Evolutionary conservation across 495 filamentous ascomycete genomes (phyloP).

Genomic region (Tuber aestivum): DNA sequence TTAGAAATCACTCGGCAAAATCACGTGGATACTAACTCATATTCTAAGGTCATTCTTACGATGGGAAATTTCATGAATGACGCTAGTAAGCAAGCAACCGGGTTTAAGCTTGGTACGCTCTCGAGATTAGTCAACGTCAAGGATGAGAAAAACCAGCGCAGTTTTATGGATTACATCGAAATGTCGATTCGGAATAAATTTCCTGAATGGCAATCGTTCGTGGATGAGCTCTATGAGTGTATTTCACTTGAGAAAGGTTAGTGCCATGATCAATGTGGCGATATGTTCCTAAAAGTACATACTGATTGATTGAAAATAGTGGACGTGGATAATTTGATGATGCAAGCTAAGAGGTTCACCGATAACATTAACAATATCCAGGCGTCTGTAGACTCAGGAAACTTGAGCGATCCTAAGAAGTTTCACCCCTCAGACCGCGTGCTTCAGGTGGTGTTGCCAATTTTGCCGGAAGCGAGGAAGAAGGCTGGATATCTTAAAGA

Average conservation of each 20-base stretch:
- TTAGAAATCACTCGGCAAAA: constrained; percentile 3
- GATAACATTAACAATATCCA: constrained; percentile 93
- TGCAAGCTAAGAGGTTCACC: constrained; percentile 89
- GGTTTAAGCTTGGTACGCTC: constrained; percentile 96
- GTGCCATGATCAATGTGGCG: neutral
- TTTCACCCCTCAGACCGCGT: constrained; percentile 97
- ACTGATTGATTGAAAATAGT: constrained; percentile 24
- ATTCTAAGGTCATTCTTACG: constrained; percentile 66
- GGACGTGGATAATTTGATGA: constrained; percentile 83
- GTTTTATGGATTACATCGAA: constrained; percentile 93
- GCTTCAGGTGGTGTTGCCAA: constrained; percentile 79
- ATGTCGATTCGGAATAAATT: constrained; percentile 94
- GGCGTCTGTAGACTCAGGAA: constrained; percentile 81
- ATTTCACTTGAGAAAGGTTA: constrained; percentile 74
- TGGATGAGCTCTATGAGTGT: constrained; percentile 77
- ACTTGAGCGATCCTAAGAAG: constrained; percentile 91
- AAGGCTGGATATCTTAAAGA: constrained; percentile 95
- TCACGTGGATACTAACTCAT: constrained; percentile 12
- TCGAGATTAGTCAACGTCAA: constrained; percentile 94
- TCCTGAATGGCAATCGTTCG: constrained; percentile 87
- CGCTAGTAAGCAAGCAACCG: constrained; percentile 92
- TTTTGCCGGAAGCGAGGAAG: constrained; percentile 91
- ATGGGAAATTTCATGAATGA: constrained; percentile 99
- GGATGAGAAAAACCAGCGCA: constrained; percentile 96
- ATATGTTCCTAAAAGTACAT: neutral